Evolutionary conservation across 2,329 filamentous ascomycete genomes (phyloP).

Genomic region (Alternaria tenuissima): DNA sequence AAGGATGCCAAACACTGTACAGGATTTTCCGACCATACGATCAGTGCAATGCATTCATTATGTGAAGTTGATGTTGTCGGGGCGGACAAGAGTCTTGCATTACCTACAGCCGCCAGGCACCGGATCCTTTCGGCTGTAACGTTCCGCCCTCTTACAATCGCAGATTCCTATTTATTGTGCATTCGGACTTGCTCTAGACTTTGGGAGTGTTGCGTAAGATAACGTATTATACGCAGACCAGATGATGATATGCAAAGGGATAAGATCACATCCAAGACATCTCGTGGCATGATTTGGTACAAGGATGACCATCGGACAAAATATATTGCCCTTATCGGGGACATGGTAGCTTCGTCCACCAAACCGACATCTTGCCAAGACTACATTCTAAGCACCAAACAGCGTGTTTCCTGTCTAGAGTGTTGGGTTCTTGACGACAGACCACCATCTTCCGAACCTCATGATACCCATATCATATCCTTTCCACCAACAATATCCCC

Average conservation of each 20-base stretch:
- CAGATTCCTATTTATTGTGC: not conserved
- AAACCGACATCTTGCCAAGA: not conserved
- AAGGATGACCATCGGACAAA: not conserved
- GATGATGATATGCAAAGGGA: not conserved
- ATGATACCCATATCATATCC: conserved; percentile 34
- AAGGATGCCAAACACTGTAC: not conserved
- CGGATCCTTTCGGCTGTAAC: not conserved
- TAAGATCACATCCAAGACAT: not conserved
- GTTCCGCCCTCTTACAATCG: not conserved
- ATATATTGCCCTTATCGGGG: not conserved
- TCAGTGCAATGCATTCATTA: not conserved
- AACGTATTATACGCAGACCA: not conserved
- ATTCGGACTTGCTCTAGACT: not conserved
- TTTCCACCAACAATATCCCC: conserved; percentile 35
- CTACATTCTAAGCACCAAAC: not conserved
- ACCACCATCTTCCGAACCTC: conserved; percentile 33
- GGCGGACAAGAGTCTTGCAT: not conserved
- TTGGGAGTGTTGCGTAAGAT: not conserved
- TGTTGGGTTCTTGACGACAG: conserved; percentile 10
- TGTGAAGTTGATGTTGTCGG: not conserved
- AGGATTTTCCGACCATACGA: not conserved
- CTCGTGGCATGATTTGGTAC: not conserved
- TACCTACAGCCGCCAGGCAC: not conserved
- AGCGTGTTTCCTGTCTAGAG: not conserved
- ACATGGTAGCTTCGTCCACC: not conserved